phyloP scores from a whole-genome alignment of 2,329 filamentous ascomycete species.

The Ascosphaera aggregata region DNA sequence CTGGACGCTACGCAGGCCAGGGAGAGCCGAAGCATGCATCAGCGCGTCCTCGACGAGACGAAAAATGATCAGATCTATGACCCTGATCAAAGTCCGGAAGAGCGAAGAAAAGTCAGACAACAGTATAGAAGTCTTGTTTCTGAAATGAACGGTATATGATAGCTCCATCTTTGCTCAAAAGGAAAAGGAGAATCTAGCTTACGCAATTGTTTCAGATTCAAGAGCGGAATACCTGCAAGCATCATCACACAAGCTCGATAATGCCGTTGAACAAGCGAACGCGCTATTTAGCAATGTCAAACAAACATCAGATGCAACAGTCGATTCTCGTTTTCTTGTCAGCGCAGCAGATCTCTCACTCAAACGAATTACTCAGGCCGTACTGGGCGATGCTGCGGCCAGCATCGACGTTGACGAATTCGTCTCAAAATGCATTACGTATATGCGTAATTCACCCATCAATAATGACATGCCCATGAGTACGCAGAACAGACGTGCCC shows the following conservation, averaged over 20 bases:
- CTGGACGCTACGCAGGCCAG: slow-evolving; percentile 3
- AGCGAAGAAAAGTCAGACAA: slow-evolving; percentile 46
- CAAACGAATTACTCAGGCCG: slow-evolving; percentile 51
- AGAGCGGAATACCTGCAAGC: slow-evolving; percentile 45
- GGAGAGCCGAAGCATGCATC: slow-evolving; percentile 3
- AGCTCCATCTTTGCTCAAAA: background rate
- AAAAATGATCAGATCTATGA: slow-evolving; percentile 38
- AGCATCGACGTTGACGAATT: slow-evolving; percentile 83
- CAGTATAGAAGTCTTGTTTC: slow-evolving; percentile 38
- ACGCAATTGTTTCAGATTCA: slow-evolving; percentile 31
- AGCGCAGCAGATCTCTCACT: slow-evolving; percentile 57
- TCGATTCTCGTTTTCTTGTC: slow-evolving; percentile 73
- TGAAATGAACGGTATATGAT: slow-evolving; percentile 28
- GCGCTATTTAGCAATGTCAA: slow-evolving; percentile 43
- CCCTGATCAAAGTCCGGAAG: slow-evolving; percentile 51
- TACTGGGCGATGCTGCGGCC: slow-evolving; percentile 45
- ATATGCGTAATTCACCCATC: slow-evolving; percentile 47
- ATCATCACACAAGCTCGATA: slow-evolving; percentile 39
- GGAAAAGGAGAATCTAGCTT: too few species aligned
- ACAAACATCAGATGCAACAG: slow-evolving; percentile 74
- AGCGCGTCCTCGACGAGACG: slow-evolving; percentile 1
- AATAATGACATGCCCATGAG: slow-evolving; percentile 3
- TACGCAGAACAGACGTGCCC: slow-evolving; percentile 17
- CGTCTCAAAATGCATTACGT: slow-evolving; percentile 68
- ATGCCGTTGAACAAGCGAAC: slow-evolving; percentile 44